A percentile compares a stretch with the other conserved stretches of the same genome.
Evolutionary conservation across 202 grass and related monocot species (phyloP).

Genomic region (Eragrostis tef): DNA sequence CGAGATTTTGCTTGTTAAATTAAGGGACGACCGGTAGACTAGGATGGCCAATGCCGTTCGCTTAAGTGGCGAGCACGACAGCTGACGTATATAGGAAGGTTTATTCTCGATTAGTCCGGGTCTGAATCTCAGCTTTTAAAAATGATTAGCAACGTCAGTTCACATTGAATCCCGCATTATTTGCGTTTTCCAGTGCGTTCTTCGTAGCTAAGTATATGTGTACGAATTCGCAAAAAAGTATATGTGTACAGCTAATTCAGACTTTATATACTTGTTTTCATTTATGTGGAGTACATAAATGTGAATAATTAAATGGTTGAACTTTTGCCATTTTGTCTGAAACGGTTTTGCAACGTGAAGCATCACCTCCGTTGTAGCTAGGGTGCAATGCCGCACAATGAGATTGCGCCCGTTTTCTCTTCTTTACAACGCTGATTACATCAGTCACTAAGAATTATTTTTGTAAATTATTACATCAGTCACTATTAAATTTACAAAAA

Average conservation of each 20-base stretch:
- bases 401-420: too few relatives aligned
- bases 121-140: not conserved
- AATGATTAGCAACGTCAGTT: not conserved
- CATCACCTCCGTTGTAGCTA: not conserved
- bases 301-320: not conserved
- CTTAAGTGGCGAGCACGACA: conserved; percentile 25
- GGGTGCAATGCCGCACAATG: too few relatives aligned
- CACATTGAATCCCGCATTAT: not conserved
- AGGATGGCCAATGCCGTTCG: conserved; percentile 13
- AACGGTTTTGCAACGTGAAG: not conserved
- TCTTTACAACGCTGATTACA: too few relatives aligned
- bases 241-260: not conserved
- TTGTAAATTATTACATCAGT: too few relatives aligned
- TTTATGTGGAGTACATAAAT: not conserved
- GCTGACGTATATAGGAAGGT: not conserved
- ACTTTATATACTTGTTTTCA: too few relatives aligned
- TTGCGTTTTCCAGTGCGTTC: not conserved
- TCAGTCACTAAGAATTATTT: too few relatives aligned
- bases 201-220: not conserved
- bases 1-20: conserved; percentile 24
- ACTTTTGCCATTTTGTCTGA: not conserved
- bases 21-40: not conserved
- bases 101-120: not conserved
- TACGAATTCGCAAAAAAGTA: too few relatives aligned
- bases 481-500: too few relatives aligned